phyloP scores from a whole-genome alignment of 768 basidiomycete genomes.

The Pulveroboletus sp. region DNA sequence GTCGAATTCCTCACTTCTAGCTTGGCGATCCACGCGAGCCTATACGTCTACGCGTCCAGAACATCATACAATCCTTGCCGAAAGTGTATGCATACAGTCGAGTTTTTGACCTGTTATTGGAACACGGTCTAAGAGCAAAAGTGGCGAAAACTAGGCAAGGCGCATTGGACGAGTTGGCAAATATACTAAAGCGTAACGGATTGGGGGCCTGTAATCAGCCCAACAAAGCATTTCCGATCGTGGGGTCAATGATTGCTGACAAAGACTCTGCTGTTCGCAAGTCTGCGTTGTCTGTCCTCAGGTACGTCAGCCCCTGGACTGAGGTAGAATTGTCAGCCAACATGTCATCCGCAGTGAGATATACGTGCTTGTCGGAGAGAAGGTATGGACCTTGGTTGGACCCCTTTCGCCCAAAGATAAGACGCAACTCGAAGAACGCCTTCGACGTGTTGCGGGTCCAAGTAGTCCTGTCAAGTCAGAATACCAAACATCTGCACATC shows the following conservation, averaged over 20 bases:
- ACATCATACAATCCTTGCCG: slow-evolving; percentile 80
- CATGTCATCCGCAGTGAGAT: slow-evolving; percentile 55
- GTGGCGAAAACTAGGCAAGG: slow-evolving; percentile 91
- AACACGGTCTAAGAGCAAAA: slow-evolving; percentile 87
- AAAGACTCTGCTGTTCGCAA: slow-evolving; percentile 88
- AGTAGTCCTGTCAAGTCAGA: slow-evolving; percentile 41
- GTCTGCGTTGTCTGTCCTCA: slow-evolving; percentile 77
- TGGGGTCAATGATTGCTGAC: slow-evolving; percentile 81
- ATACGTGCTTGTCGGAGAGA: slow-evolving; percentile 81
- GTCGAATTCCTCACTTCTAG: slow-evolving; percentile 38
- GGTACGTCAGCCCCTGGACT: slow-evolving; percentile 46
- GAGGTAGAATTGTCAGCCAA: slow-evolving; percentile 5
- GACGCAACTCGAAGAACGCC: slow-evolving; percentile 86
- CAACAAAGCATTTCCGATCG: slow-evolving; percentile 69
- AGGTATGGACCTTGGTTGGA: slow-evolving; percentile 79
- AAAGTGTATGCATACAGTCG: slow-evolving; percentile 93
- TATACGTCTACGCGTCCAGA: slow-evolving; percentile 74
- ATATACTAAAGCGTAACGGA: slow-evolving; percentile 78
- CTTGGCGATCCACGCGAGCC: slow-evolving; percentile 91
- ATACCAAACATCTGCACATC: slow-evolving; percentile 41
- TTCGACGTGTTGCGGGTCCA: slow-evolving; percentile 77
- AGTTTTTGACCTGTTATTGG: slow-evolving; percentile 82
- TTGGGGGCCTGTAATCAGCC: slow-evolving; percentile 76
- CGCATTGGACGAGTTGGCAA: slow-evolving; percentile 76
- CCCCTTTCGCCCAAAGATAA: slow-evolving; percentile 80